Evolutionary conservation across 192 early-diverging fungal species (phyloP).

Genomic region (Phlyctochytrium arcticum): DNA sequence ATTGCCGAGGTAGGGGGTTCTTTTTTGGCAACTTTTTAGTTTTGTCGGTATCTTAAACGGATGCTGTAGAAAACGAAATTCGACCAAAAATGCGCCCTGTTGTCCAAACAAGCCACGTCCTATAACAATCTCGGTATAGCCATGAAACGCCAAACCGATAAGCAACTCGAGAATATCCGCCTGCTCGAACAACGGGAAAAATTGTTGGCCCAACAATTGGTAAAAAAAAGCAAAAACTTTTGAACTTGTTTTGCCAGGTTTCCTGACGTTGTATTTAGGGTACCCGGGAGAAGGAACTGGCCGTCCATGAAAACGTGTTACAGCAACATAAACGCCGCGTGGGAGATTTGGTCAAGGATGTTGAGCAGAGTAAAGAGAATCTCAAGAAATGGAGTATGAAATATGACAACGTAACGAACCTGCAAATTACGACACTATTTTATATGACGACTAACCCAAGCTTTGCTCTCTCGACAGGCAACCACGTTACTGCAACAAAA

Average conservation of each 20-base stretch:
- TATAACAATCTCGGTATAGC: conserved; percentile 61
- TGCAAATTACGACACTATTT: neutral
- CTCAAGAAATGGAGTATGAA: conserved; percentile 50
- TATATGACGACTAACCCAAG: no score
- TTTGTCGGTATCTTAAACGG: no score
- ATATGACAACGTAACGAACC: conserved; percentile 48
- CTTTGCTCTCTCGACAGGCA: no score
- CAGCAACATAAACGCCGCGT: conserved; percentile 50
- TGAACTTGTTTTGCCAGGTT: conserved; percentile 4
- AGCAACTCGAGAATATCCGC: conserved; percentile 81
- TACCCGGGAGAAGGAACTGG: conserved; percentile 61
- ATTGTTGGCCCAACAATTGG: conserved; percentile 60
- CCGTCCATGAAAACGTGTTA: conserved; percentile 44
- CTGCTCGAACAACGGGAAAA: conserved; percentile 78
- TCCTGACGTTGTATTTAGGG: conserved; percentile 32
- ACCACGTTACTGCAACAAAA: conserved; percentile 61
- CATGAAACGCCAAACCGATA: conserved; percentile 70
- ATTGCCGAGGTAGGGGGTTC: conserved; percentile 62
- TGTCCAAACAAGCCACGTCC: conserved; percentile 68
- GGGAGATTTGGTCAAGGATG: conserved; percentile 56
- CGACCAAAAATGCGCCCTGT: conserved; percentile 73
- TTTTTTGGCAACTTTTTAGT: no score
- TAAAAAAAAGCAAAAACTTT: conserved; percentile 35
- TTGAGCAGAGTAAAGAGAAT: conserved; percentile 60
- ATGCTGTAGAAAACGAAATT: conserved; percentile 70